Evolutionary conservation across 331 rosid species (phyloP), one percentile per base, ranked within the genome.

Genomic region (Prunus yedoensis): DNA sequence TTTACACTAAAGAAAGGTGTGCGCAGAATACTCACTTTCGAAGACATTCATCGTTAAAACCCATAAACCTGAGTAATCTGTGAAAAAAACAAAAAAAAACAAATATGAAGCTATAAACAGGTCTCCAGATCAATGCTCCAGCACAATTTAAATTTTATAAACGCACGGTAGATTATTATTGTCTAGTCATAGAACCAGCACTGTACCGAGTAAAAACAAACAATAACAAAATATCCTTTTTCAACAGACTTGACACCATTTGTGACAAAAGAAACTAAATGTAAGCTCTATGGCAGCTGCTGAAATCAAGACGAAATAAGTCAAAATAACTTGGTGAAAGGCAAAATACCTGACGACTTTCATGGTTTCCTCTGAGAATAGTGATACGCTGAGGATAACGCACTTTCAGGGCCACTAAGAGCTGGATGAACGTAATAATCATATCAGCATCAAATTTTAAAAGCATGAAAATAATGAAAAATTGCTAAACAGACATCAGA

Each of bases 291-390:
- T 7, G 17, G 50, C 59, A 74, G 46, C 38, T 49, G 30, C 53
- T 56, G 11, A 59, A 78, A 60, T 54, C 38, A 76, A 56, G 52
- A 45, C 5, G 21, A 79, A 79, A 13, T 32, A 32, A 18, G 38
- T 60, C 50, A 61, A 74, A 56, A 72, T 17, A 63, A 21, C 32
- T 51, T 64, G 78, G 49, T 73, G 73, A 79, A 50, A 27, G 32
- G 15, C 27, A 18, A 61, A 75, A 78, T 82, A 95, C 99, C 98
- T 95, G 98, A 64, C 99, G 98, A 74, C 99, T 95, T 83, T 95
- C 99, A 73, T 95, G 99, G 85, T 95, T 95, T 85, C 99, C 99
- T 76, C 99, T 88, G 81, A 95, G 99, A 87, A 95, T 92, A 69
- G 99, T 92, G 70, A 95, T 92, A 28, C 99, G 95, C 73, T 95